Conservation (phyloP, 1,284 basidiomycete genomes). For the Paramarasmius palmivorus region DNA sequence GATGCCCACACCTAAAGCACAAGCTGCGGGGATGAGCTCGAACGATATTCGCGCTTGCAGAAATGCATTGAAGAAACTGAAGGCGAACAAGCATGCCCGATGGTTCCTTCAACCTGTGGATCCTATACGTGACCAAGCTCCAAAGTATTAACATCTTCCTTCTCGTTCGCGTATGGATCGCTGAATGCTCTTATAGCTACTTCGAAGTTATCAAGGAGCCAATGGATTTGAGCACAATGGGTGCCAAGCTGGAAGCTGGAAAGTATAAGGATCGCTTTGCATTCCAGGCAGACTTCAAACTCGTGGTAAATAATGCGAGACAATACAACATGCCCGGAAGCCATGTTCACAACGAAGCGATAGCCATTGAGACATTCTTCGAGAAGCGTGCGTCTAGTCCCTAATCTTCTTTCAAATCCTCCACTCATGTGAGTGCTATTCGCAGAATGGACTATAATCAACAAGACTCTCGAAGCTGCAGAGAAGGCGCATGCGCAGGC, state of each 20-base stretch:
- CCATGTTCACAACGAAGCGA: slow-evolving; percentile 77
- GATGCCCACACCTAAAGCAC: slow-evolving; percentile 65
- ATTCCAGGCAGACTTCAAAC: slow-evolving; percentile 85
- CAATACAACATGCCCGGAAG: slow-evolving; percentile 80
- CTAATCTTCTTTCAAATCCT: slow-evolving; percentile 1
- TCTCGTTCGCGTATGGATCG: slow-evolving; percentile 11
- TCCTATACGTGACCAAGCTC: slow-evolving; percentile 82
- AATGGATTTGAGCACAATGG: slow-evolving; percentile 93
- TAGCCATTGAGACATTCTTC: slow-evolving; percentile 80
- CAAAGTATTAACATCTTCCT: slow-evolving; percentile 52
- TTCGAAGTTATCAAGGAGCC: slow-evolving; percentile 89
- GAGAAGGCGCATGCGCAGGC: slow-evolving; percentile 21
- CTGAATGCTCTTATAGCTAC: slow-evolving; percentile 55
- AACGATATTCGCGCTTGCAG: slow-evolving; percentile 82
- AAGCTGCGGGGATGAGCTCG: slow-evolving; percentile 79
- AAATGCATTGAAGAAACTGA: slow-evolving; percentile 82
- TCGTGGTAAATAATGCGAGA: slow-evolving; percentile 90
- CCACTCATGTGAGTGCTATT: slow-evolving; percentile 9
- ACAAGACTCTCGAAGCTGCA: slow-evolving; percentile 66
- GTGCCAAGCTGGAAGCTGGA: slow-evolving; percentile 85
- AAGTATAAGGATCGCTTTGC: slow-evolving; percentile 85
- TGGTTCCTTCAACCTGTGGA: slow-evolving; percentile 90
- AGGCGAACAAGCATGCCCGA: slow-evolving; percentile 65
- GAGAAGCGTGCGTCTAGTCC: slow-evolving; percentile 68
- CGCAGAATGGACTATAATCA: slow-evolving; percentile 74